Evolutionary conservation across 306 rosid genomes (phyloP).

Genomic region (Ormosia semicastrata): DNA sequence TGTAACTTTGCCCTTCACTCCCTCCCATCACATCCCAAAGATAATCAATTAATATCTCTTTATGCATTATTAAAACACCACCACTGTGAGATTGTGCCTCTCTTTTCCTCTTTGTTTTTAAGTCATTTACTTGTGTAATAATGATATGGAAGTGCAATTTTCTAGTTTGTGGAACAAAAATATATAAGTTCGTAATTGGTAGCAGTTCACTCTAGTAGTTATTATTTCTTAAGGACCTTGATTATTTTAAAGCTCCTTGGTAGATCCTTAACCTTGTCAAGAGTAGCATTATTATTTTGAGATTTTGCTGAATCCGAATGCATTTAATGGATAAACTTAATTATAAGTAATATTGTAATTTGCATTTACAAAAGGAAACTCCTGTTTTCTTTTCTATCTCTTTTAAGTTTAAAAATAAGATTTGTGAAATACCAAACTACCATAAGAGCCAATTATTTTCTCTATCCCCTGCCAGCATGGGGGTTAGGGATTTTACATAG

Average conservation of each 20-base stretch:
- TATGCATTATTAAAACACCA: too few relatives aligned
- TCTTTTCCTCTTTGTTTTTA: neutral
- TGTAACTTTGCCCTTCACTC: slow-evolving; percentile 34
- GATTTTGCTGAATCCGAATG: slow-evolving; percentile 4
- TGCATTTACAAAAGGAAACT: neutral
- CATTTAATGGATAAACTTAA: too few relatives aligned
- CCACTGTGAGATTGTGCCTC: neutral
- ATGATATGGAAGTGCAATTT: neutral
- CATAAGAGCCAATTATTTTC: too few relatives aligned
- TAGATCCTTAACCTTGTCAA: neutral
- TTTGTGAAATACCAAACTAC: too few relatives aligned
- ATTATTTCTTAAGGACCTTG: neutral
- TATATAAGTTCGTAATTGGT: neutral
- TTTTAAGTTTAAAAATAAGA: too few relatives aligned
- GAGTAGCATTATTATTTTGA: neutral
- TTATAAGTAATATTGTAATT: too few relatives aligned
- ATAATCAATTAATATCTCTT: slow-evolving; percentile 30
- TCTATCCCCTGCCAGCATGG: too few relatives aligned
- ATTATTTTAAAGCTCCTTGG: neutral
- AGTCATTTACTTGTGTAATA: neutral
- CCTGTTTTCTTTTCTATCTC: too few relatives aligned
- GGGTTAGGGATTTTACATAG: too few relatives aligned
- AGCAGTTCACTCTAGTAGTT: neutral
- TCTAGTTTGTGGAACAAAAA: neutral
- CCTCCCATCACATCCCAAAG: slow-evolving; percentile 41